Evolutionary conservation across 225 moss, liverwort and hornwort genomes (phyloP).

Genomic region (Sphagnum contortum): DNA sequence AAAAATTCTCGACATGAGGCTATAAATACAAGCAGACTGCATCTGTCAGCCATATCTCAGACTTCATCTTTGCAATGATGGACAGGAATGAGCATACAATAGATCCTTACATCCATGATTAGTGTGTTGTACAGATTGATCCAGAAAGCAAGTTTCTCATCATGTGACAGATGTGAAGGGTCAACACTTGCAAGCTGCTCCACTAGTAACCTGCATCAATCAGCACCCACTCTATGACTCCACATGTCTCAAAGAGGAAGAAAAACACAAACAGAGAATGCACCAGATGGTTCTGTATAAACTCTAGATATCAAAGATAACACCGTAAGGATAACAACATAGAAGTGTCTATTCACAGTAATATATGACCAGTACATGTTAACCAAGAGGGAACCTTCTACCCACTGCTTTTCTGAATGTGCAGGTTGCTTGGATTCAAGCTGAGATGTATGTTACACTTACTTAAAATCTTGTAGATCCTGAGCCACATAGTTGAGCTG

Average conservation of each 20-base stretch:
- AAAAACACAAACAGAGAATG: neutral
- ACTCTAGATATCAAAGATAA: neutral
- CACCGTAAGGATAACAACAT: neutral
- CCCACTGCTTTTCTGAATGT: too few species aligned
- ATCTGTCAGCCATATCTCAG: too few species aligned
- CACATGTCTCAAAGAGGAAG: neutral
- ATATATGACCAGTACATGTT: neutral
- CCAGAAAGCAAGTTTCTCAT: constrained; percentile 93
- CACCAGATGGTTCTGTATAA: neutral
- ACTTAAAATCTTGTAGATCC: constrained; percentile 60
- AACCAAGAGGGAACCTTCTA: neutral
- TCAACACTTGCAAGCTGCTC: constrained; percentile 62
- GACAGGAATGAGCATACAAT: too few species aligned
- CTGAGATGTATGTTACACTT: neutral
- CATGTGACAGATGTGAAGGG: constrained; percentile 55
- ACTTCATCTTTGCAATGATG: too few species aligned
- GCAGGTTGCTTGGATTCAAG: too few species aligned
- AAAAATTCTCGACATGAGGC: too few species aligned
- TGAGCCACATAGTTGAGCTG: constrained; percentile 72
- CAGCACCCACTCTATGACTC: too few species aligned
- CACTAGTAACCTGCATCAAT: constrained; percentile 47
- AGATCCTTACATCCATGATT: constrained; percentile 80
- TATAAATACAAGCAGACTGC: constrained; percentile 1
- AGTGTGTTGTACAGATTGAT: constrained; percentile 94
- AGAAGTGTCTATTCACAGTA: neutral